These are phyloP conservation scores for Candida tibetensis DNA, from an alignment of 805 yeast genomes.

Conservation along the genomic window DNA sequence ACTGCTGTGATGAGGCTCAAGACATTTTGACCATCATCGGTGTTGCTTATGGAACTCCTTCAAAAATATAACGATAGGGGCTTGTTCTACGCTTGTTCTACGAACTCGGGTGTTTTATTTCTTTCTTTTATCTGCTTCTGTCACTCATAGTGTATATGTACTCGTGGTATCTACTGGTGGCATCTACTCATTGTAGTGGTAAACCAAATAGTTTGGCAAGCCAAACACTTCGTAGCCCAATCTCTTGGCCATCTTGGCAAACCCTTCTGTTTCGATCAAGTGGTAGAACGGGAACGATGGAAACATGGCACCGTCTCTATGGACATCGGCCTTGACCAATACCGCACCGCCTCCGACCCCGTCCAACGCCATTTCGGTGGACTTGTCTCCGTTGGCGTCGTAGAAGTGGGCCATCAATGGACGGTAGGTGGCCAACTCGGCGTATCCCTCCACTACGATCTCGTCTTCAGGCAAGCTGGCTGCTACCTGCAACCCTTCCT, in stretches of 20 bases:
- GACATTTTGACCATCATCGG: too few species aligned
- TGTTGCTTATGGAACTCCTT: too few species aligned
- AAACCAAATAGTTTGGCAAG: constrained; percentile 90
- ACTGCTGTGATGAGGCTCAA: too few species aligned
- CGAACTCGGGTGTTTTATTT: too few species aligned
- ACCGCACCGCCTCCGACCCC: constrained; percentile 99
- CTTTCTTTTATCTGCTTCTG: too few species aligned
- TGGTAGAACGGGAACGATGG: constrained; percentile 98
- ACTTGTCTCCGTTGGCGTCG: constrained; percentile 58
- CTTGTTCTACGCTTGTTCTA: too few species aligned
- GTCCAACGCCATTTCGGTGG: constrained; percentile 78
- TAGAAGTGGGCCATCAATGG: constrained; percentile 90
- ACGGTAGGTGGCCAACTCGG: constrained; percentile 90
- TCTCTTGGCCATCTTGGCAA: constrained; percentile 96
- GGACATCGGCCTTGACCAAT: constrained; percentile 94
- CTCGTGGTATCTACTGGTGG: too few species aligned
- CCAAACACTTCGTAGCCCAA: constrained; percentile 90
- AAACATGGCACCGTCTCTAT: constrained; percentile 99
- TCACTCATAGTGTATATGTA: too few species aligned
- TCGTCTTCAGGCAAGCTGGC: constrained; percentile 76
- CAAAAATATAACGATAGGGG: too few species aligned
- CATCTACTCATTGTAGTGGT: constrained; percentile 82
- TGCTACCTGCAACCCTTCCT: constrained; percentile 77
- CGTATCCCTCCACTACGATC: constrained; percentile 90
- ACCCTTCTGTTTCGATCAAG: constrained; percentile 96